Conservation (phyloP, 192 early-diverging fungal species). For the Coemansia pectinata region DNA sequence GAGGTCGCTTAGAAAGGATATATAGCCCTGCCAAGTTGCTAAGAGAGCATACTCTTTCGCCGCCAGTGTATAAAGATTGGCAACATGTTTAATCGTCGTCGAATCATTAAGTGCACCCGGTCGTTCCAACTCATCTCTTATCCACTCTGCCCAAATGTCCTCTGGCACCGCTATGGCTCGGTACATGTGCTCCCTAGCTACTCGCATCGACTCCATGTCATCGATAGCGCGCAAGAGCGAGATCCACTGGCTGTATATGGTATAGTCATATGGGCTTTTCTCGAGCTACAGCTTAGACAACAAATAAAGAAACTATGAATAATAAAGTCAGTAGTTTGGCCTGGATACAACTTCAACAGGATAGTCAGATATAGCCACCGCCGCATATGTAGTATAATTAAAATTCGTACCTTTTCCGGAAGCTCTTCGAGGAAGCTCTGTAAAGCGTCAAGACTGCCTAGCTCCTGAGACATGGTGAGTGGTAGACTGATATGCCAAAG, state of each 20-base stretch:
- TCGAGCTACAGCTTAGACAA: conserved; percentile 22
- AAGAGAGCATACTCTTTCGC: conserved; percentile 20
- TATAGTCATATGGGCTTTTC: conserved; percentile 40
- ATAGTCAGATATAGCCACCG: neutral
- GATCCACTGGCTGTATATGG: conserved; percentile 35
- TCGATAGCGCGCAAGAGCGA: conserved; percentile 29
- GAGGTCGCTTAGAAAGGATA: conserved; percentile 21
- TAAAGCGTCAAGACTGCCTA: conserved; percentile 19
- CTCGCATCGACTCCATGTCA: conserved; percentile 39
- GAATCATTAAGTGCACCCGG: conserved; percentile 10
- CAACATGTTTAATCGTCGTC: conserved; percentile 10
- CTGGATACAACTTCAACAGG: neutral
- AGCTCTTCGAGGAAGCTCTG: conserved; percentile 29
- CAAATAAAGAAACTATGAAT: neutral
- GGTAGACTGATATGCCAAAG: neutral
- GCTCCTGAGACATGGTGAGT: conserved; percentile 9
- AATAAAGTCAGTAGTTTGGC: neutral
- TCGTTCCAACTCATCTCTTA: conserved; percentile 32
- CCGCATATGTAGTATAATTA: neutral
- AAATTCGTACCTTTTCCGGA: conserved; percentile 17
- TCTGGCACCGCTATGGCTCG: conserved; percentile 26
- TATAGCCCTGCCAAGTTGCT: conserved; percentile 35
- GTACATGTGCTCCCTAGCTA: conserved; percentile 33
- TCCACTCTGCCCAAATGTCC: conserved; percentile 28
- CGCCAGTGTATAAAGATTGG: conserved; percentile 16